These are phyloP conservation scores for Saccharomyces hybrid DNA, from an alignment of 1,139 yeast species.

Conservation along the genomic window DNA sequence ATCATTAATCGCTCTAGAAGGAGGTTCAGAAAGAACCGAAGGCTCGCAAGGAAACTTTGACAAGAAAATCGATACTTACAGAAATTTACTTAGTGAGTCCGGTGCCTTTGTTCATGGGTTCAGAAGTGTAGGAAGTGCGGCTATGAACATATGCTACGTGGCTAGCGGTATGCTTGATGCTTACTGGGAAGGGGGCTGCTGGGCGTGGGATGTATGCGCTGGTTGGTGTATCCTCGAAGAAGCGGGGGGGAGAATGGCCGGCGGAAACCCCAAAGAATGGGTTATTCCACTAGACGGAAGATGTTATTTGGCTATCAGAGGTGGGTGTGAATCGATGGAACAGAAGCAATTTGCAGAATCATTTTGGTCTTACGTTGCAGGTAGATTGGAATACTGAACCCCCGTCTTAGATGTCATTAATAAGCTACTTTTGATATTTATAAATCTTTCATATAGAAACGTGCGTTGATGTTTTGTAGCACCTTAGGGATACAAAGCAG, in stretches of 20 bases:
- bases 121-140: constrained; percentile 52
- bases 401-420: background rate
- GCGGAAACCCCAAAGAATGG: constrained; percentile 46
- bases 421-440: background rate
- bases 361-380: constrained; percentile 43
- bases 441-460: no score
- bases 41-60: constrained; percentile 42
- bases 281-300: constrained; percentile 41
- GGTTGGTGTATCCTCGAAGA: constrained; percentile 53
- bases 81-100: constrained; percentile 37
- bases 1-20: constrained; percentile 47
- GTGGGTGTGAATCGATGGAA: constrained; percentile 35
- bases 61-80: constrained; percentile 41
- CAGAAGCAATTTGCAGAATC: constrained; percentile 40
- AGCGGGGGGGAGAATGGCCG: constrained; percentile 47
- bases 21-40: constrained; percentile 46
- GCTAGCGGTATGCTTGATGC: constrained; percentile 50
- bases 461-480: no score
- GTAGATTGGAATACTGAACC: constrained; percentile 34
- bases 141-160: constrained; percentile 47
- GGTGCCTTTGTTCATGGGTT: constrained; percentile 51
- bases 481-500: background rate
- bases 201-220: constrained; percentile 60
- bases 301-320: constrained; percentile 47
- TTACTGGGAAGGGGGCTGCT: constrained; percentile 60